These are phyloP conservation scores for Sphaerulina populicola DNA, from an alignment of 2,329 filamentous ascomycete genomes.

Conservation along the genomic window DNA sequence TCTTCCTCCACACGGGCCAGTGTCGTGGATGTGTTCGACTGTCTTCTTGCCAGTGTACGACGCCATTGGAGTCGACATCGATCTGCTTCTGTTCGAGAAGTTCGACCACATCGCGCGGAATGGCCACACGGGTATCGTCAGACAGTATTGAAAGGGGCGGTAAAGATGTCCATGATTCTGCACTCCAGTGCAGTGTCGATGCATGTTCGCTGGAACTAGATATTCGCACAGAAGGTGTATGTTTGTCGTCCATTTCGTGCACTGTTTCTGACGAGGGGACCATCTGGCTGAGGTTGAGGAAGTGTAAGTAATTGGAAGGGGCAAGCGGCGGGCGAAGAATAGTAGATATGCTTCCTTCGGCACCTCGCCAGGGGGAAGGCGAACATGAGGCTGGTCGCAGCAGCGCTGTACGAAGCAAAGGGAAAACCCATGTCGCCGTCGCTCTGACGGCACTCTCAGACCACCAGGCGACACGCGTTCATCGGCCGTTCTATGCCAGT, in stretches of 20 bases:
- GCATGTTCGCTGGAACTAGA: not conserved
- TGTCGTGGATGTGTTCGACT: constrained; percentile 17
- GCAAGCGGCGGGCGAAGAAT: not conserved
- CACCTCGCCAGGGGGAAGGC: not conserved
- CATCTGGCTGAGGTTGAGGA: not conserved
- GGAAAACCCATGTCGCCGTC: not conserved
- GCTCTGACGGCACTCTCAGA: not conserved
- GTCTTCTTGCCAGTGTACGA: constrained; percentile 16
- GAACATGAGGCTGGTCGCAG: not conserved
- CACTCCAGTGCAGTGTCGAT: not conserved
- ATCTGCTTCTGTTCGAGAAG: constrained; percentile 12
- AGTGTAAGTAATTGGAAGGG: not conserved
- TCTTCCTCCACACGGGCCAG: constrained; percentile 13
- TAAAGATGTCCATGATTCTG: not conserved
- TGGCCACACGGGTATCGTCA: not conserved
- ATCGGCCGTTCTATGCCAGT: not conserved
- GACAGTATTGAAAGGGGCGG: not conserved
- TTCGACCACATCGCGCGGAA: not conserved
- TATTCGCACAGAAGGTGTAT: not conserved
- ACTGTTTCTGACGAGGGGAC: not conserved
- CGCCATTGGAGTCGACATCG: constrained; percentile 13
- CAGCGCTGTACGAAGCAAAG: not conserved
- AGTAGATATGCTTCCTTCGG: not conserved
- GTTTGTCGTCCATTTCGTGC: not conserved
- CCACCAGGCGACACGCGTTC: not conserved